Evolutionary conservation across 768 basidiomycete species (phyloP), one percentile per base, ranked within the genome.

Genomic region (Leccinum subtestaceum): DNA sequence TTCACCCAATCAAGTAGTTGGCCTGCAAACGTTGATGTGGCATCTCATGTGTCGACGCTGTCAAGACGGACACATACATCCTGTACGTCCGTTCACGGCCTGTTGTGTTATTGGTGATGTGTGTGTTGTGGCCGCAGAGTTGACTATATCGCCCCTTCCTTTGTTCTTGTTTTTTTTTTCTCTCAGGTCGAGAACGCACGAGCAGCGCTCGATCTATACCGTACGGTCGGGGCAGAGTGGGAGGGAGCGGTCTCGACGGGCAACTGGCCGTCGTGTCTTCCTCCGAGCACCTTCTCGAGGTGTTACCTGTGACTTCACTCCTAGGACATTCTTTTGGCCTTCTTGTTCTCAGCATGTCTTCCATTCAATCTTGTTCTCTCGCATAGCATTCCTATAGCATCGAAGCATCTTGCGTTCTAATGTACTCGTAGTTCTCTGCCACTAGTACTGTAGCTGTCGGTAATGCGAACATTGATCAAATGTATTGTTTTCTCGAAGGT

Each of bases 21-120:
- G 92, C 27, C 77, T 93, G 36, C 87, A 85, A 66, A 93, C 92
- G 5, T 77, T 93, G 15, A 83, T 86, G 70, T 92, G 89, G 88
- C 87, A 86, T 65, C 80, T 93, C 36, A 89, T 93, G 89, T 81
- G 83, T 57, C 81, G 91, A 65, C 82, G 86, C 31, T 88, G 88
- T 67, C 87, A 88, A 67, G 87, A 89, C 67, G 84, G 83, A 31
- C 80, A 84, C 56, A 79, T 84, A 63, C 83, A 91, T 70, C 86
- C 89, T 10, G 91, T 93, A 67, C 67, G 87, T 81, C 27, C 27
- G 34, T 31, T 59, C 29, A 15, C 31, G 15, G 56, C 52, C 11
- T 36, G 47, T 34, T 34, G 34, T 34, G 34, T 34, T 34, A 34
- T 34, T 34, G 12, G 34, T 4, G 4, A 32, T 11, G 32, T 32